Percentiles rank a stretch among this genome's conserved stretches.
Evolutionary conservation across 2,329 filamentous ascomycete genomes (phyloP).

Genomic region (Cercospora brassicicola): DNA sequence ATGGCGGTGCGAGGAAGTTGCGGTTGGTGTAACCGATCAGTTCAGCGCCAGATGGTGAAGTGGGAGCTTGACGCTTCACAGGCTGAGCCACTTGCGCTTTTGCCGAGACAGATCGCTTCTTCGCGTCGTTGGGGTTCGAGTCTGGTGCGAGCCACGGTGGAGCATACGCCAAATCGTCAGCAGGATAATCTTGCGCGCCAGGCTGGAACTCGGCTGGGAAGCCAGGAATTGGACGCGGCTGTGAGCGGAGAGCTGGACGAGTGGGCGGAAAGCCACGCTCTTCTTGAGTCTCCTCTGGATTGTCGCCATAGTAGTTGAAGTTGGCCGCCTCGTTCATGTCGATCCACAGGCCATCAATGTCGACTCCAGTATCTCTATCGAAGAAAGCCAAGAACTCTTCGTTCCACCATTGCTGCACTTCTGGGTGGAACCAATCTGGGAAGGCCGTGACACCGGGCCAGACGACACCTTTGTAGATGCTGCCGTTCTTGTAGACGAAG

Average conservation of each 20-base stretch:
- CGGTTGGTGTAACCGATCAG: slow-evolving; percentile 22
- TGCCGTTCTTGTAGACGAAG: slow-evolving; percentile 54
- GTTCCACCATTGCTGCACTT: slow-evolving; percentile 67
- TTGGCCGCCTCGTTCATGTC: slow-evolving; percentile 64
- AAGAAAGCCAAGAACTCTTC: slow-evolving; percentile 67
- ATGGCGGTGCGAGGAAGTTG: slow-evolving; percentile 65
- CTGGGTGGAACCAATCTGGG: slow-evolving; percentile 69
- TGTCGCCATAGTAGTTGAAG: slow-evolving; percentile 40
- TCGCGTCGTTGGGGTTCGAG: slow-evolving; percentile 24
- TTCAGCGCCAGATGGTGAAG: slow-evolving; percentile 16
- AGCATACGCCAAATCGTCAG: slow-evolving; percentile 32
- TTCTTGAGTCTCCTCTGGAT: slow-evolving; percentile 41
- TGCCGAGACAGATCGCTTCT: slow-evolving; percentile 14
- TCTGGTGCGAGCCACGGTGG: slow-evolving; percentile 43
- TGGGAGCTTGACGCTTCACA: slow-evolving; percentile 21
- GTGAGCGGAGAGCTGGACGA: slow-evolving; percentile 60
- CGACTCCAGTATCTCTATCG: slow-evolving; percentile 60
- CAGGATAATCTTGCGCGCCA: slow-evolving; percentile 24
- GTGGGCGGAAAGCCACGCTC: slow-evolving; percentile 57
- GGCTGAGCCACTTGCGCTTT: background rate
- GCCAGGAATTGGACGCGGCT: slow-evolving; percentile 65
- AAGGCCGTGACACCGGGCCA: slow-evolving; percentile 63
- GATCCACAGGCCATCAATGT: slow-evolving; percentile 72
- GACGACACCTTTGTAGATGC: slow-evolving; percentile 65
- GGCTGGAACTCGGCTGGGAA: slow-evolving; percentile 69